Percentiles rank a stretch among this genome's conserved stretches.
Conservation (phyloP, 345 rosid species). For the Euphorbia pulcherrima region DNA sequence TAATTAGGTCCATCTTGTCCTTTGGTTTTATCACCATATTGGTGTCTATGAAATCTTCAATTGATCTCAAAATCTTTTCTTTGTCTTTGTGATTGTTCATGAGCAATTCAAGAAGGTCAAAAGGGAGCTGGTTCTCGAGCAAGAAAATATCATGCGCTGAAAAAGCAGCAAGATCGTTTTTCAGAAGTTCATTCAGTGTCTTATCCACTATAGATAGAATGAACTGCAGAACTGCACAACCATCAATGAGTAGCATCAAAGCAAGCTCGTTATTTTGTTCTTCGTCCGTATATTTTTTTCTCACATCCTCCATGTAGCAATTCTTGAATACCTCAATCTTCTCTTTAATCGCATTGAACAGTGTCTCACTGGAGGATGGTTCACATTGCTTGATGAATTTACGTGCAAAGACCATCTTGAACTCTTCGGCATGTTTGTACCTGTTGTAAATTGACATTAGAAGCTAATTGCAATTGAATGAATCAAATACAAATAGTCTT, state of each 20-base stretch:
- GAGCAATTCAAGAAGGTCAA: conserved; percentile 7
- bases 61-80: neutral
- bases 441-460: too few relatives aligned
- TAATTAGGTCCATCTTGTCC: too few relatives aligned
- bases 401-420: too few relatives aligned
- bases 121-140: conserved; percentile 36
- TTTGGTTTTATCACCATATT: neutral
- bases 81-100: neutral
- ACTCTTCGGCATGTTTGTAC: too few relatives aligned
- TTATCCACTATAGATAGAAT: neutral
- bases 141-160: conserved; percentile 22
- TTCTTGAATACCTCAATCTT: neutral
- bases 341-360: neutral
- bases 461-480: too few relatives aligned
- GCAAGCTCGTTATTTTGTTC: neutral
- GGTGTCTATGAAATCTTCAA: neutral
- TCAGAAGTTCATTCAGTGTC: neutral
- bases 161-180: neutral
- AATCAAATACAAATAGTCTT: too few relatives aligned
- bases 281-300: neutral
- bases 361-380: too few relatives aligned
- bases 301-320: neutral
- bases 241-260: neutral
- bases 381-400: too few relatives aligned
- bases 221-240: conserved; percentile 4